A percentile compares a stretch with the other conserved stretches of the same genome.
phyloP scores from a whole-genome alignment of 129 eudicot genomes.

The Deinandra increscens region DNA sequence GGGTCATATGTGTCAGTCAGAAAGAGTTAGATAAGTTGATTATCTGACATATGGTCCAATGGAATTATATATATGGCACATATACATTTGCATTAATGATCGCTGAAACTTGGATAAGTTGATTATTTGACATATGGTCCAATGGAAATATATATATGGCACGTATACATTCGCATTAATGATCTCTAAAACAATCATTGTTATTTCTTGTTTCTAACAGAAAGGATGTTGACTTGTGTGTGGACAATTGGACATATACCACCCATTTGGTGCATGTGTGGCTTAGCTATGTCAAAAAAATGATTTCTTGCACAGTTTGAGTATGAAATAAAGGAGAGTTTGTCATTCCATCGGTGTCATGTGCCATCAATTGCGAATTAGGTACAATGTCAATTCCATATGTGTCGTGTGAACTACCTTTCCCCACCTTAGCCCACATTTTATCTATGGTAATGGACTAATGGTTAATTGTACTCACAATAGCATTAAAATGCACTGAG shows the following conservation, averaged over 20 bases:
- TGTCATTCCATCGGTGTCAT: constrained; percentile 9
- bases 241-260: constrained; percentile 10
- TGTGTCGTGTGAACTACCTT: constrained; percentile 17
- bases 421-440: constrained; percentile 18
- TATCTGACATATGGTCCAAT: constrained; percentile 1
- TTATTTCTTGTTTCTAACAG: not conserved
- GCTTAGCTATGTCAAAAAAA: not conserved
- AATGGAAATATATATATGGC: constrained; percentile 2
- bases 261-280: not conserved
- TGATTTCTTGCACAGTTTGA: constrained; percentile 7
- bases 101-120: constrained; percentile 8
- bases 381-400: constrained; percentile 6
- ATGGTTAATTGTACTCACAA: not conserved
- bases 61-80: not conserved
- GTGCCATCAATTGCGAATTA: constrained; percentile 10
- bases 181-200: constrained; percentile 11
- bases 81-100: constrained; percentile 19
- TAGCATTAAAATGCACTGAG: not conserved
- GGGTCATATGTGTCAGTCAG: constrained; percentile 20
- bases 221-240: constrained; percentile 8
- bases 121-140: constrained; percentile 1
- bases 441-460: constrained; percentile 10
- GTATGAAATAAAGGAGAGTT: constrained; percentile 18
- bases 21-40: constrained; percentile 4
- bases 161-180: constrained; percentile 13